Base-by-base conservation (phyloP, 495 filamentous ascomycete genomes). In the Xylaria castorea region DNA sequence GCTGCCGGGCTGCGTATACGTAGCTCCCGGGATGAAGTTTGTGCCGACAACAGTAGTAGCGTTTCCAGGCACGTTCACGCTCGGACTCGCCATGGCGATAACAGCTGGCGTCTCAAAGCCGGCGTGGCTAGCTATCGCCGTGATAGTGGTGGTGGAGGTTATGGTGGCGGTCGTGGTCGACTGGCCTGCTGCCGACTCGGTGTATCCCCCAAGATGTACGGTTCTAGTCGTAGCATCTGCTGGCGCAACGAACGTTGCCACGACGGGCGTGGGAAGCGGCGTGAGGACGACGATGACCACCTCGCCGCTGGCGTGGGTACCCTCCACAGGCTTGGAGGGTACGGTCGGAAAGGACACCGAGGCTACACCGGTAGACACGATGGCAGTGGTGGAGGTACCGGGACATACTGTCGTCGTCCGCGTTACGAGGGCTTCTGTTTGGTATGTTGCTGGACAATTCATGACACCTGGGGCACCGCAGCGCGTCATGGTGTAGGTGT, bases 381-480 rank as follows among this genome's bases (percentile, higher is more conserved):
- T 66, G 27, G 44, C 32, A 22, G 44, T 51, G 14, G 44, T 44
- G 60, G 70, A 50, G 1, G 65, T 55, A 20, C 55, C 58, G 16
- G 74, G 74, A 68, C 68, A 75, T 53, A 75, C 42, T 14, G 74
- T 75, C 14, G 74, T 75, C 25, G 74, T 76, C 40, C 67, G n/a
- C 1, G 74, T 76, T 30, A 74, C 74, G 51, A 73, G 64, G 3
- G 77, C 64, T 66, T 77, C 72, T 4, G 50, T 72, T 38, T 77
- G 71, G 36, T 70, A 70, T 32, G 72, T 72, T 7, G 77, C 75
- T 25, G 78, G 78, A 53, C 78, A 78, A 68, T 80, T 73, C 27
- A 78, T 66, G 11, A 76, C 78, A 27, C 69, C 68, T 3, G 75
- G 63, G 12, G 71, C 67, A 18, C 55, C 74, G 62, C 78, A 80